Evolutionary conservation across 306 rosid species (phyloP).

Genomic region (Potentilla sterilis): DNA sequence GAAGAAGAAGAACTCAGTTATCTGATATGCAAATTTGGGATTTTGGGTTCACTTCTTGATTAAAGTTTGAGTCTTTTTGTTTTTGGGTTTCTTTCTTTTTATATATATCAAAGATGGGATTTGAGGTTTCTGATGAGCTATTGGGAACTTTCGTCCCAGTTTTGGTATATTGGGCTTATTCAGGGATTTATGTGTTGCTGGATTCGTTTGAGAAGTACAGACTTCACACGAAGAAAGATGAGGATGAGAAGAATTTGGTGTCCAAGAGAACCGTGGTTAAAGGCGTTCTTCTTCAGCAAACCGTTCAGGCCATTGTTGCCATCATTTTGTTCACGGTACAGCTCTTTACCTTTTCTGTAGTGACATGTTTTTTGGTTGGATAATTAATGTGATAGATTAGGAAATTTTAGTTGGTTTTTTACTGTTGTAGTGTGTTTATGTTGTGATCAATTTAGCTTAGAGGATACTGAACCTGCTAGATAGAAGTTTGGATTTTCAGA

Average conservation of each 20-base stretch:
- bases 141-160: conserved; percentile 87
- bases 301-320: conserved; percentile 81
- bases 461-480: background rate
- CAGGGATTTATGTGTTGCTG: conserved; percentile 68
- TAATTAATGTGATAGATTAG: background rate
- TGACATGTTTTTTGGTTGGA: background rate
- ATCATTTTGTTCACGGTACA: conserved; percentile 68
- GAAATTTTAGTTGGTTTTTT: background rate
- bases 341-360: background rate
- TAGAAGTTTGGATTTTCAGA: background rate
- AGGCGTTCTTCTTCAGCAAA: conserved; percentile 88
- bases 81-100: background rate
- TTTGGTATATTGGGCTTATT: conserved; percentile 74
- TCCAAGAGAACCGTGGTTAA: conserved; percentile 66
- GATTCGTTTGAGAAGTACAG: conserved; percentile 71
- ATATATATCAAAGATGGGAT: conserved; percentile 45
- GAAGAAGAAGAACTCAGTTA: background rate
- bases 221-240: conserved; percentile 72
- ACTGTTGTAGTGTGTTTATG: background rate
- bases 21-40: conserved; percentile 23
- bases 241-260: conserved; percentile 92
- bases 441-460: background rate
- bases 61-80: background rate
- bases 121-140: conserved; percentile 77
- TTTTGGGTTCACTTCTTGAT: conserved; percentile 13